Base-by-base conservation (phyloP, 2,329 filamentous ascomycete genomes). In the Tetracladium maxilliforme region DNA sequence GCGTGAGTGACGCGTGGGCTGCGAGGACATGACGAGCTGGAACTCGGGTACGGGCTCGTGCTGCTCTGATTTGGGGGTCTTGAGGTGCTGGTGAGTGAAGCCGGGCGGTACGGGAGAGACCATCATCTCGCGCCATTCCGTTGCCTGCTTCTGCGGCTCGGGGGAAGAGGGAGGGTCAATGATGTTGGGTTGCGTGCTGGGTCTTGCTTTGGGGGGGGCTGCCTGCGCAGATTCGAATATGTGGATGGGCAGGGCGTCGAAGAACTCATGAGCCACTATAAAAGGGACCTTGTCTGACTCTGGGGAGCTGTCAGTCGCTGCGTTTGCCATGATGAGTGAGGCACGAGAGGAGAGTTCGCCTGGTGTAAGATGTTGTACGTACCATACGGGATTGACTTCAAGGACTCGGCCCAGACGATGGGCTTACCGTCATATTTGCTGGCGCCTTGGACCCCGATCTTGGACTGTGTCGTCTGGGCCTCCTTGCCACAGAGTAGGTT, bases 201-300 rank as follows among this genome's bases (percentile, higher is more conserved):
- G 22, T 10, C 29, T 13, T 22, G 32, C 27, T 25, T 16, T 13
- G 29, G 61, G 43, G 19, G 55, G 47, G 10, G 54, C 47, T 34
- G 56, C 55, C 22, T 63, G 48, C 25, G 87, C 64, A 10, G 81
- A 77, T 49, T 95, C 78, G 47, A 98, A 98, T 32, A 82, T 75
- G 48, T 98, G 86, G 38, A 98, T 94, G 17, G 90, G 90, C 1
- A 98, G 72, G 3, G 90, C 90, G 40, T 98, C 90, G 54, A 98
- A 98, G 61, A 98, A 95, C 47, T 98, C 90, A 48, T 98, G 90
- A 5, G 90, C 90, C 24, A 95, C 70, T 32, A 98, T 92, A 49
- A 95, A 92, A 1, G 90, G 87, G 13, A 74, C 80, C 44, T 78
- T 80, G 31, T 65, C 62, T 13, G 70, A 52, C 32, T 69, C 72